Conservation (phyloP, 208 protist genomes). For the Acanthamoeba polyphaga region DNA sequence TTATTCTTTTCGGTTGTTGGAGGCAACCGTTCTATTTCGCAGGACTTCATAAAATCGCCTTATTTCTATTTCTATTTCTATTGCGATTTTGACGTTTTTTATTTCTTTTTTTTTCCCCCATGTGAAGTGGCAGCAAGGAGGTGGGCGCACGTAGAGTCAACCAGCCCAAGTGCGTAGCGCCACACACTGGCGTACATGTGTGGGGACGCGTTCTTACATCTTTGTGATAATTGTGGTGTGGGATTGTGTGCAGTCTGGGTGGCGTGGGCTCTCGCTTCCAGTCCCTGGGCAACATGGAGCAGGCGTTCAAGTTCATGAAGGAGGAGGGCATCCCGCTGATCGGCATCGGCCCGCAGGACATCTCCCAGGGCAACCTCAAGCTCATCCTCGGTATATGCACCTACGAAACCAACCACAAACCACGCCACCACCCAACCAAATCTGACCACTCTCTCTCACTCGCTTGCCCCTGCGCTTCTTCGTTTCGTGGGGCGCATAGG, state of each 20-base stretch:
- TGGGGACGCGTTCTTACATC: not conserved
- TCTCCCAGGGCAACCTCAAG: conserved; percentile 66
- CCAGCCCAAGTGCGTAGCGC: not conserved
- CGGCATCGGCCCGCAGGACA: conserved; percentile 52
- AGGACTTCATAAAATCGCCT: no score
- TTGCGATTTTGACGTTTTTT: no score
- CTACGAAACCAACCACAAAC: not conserved
- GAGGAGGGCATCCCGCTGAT: conserved; percentile 33
- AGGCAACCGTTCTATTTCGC: no score
- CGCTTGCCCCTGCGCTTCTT: not conserved
- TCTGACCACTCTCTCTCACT: no score
- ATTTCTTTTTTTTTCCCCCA: no score
- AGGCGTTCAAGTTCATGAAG: conserved; percentile 54
- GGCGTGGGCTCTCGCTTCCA: conserved; percentile 34
- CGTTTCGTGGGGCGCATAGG: not conserved
- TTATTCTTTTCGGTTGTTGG: not conserved
- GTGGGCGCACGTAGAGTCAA: not conserved
- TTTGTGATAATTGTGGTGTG: not conserved
- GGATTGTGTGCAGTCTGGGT: conserved; percentile 13
- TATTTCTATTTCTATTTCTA: no score
- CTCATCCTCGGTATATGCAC: conserved; percentile 29
- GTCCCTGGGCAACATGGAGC: conserved; percentile 36
- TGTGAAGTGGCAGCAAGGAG: not conserved
- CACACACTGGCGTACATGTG: not conserved
- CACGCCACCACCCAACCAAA: not conserved